phyloP scores from a whole-genome alignment of 805 yeast genomes.

The Cyberlindnera galapagoensis region DNA sequence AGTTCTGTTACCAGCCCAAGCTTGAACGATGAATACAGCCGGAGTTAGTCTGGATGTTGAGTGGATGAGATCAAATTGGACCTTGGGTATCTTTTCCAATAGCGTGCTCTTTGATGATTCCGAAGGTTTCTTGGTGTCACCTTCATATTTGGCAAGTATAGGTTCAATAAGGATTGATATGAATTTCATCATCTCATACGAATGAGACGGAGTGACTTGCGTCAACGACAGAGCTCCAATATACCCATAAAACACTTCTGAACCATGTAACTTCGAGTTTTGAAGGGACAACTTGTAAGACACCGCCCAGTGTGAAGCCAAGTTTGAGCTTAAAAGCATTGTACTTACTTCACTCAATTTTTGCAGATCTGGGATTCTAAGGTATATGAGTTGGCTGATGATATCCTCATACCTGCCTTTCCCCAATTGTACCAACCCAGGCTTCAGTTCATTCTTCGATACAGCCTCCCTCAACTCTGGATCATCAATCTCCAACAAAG shows the following conservation, averaged over 20 bases:
- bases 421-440: slow-evolving; percentile 2
- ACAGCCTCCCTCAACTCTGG: slow-evolving; percentile 1
- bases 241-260: slow-evolving; percentile 4
- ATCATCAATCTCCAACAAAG: slow-evolving; percentile 2
- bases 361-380: slow-evolving; percentile 4
- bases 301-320: slow-evolving; percentile 3
- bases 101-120: not conserved
- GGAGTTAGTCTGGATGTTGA: not conserved
- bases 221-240: slow-evolving; percentile 4
- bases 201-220: not conserved
- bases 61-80: slow-evolving; percentile 1
- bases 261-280: not conserved
- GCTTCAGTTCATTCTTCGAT: not conserved
- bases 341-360: not conserved
- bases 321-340: not conserved
- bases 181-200: not conserved
- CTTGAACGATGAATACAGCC: slow-evolving; percentile 2
- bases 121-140: not conserved
- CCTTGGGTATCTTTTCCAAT: not conserved
- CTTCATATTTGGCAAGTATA: slow-evolving; percentile 3
- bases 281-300: not conserved
- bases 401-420: slow-evolving; percentile 2
- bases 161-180: slow-evolving; percentile 6
- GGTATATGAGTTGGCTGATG: slow-evolving; percentile 1
- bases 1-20: slow-evolving; percentile 1